phyloP scores from a whole-genome alignment of 2,329 filamentous ascomycete genomes.

The Podosphaera leucotricha region DNA sequence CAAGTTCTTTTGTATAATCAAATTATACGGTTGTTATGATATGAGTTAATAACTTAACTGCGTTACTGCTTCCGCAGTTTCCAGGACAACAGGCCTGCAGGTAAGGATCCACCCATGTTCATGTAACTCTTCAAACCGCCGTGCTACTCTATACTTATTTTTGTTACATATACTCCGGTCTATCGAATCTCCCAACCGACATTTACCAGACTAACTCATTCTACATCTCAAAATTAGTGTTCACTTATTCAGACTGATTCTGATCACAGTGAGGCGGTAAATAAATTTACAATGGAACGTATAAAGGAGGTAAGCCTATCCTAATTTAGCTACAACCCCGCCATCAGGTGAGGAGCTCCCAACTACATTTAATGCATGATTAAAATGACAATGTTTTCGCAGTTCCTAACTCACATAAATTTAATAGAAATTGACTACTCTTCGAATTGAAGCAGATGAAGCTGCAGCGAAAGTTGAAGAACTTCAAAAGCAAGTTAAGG shows the following conservation, averaged over 20 bases:
- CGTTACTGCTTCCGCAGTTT: background rate
- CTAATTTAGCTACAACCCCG: slow-evolving; percentile 12
- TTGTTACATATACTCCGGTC: background rate
- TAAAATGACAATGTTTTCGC: background rate
- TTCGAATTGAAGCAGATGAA: slow-evolving; percentile 85
- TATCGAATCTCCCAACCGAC: background rate
- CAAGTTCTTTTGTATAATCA: too few species aligned
- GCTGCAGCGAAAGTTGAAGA: slow-evolving; percentile 63
- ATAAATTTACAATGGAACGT: slow-evolving; percentile 44
- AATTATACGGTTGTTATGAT: too few species aligned
- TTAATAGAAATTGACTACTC: slow-evolving; percentile 78
- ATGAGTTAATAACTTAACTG: too few species aligned
- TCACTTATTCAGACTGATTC: background rate
- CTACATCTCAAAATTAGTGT: background rate
- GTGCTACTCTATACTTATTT: background rate
- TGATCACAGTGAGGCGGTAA: background rate
- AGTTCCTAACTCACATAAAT: background rate
- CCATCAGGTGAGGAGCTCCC: slow-evolving; percentile 6
- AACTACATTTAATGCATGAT: slow-evolving; percentile 1
- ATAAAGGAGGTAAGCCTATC: slow-evolving; percentile 58
- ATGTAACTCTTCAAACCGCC: background rate
- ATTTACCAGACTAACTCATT: background rate
- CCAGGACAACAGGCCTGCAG: background rate
- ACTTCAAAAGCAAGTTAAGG: slow-evolving; percentile 67
- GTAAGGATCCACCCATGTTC: background rate